A percentile compares a stretch with the other conserved stretches of the same genome.
Evolutionary conservation across 371 early-diverging fungal species (phyloP).

Genomic region (Syncephalastrum monosporum): DNA sequence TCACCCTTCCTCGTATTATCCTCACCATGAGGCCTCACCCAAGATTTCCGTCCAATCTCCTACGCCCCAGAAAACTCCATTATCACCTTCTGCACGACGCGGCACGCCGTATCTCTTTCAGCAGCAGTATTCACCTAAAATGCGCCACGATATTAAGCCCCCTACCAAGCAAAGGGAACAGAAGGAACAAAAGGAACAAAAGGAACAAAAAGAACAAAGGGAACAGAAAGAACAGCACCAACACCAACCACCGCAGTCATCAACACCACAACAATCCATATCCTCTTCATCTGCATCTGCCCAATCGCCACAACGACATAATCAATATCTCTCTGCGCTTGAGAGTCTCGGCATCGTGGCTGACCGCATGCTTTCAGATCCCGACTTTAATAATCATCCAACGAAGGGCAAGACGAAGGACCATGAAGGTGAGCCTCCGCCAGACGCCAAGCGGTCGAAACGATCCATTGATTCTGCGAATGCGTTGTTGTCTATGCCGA

Average conservation of each 20-base stretch:
- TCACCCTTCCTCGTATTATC: constrained; percentile 8
- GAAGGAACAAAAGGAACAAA: too few relatives aligned
- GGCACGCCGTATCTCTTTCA: constrained; percentile 47
- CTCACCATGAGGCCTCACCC: constrained; percentile 15
- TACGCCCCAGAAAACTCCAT: constrained; percentile 16
- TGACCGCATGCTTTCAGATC: constrained; percentile 33
- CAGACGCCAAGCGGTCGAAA: constrained; percentile 32
- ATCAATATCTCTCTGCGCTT: constrained; percentile 15
- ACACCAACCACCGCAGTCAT: neutral
- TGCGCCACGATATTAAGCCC: constrained; percentile 8
- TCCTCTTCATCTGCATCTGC: too few relatives aligned
- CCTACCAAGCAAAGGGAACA: too few relatives aligned
- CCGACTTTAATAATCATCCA: constrained; percentile 18
- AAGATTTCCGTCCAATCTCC: constrained; percentile 12
- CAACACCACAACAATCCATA: neutral
- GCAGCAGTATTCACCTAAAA: constrained; percentile 45
- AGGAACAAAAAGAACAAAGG: too few relatives aligned
- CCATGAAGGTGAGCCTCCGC: constrained; percentile 1
- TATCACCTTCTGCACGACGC: constrained; percentile 10
- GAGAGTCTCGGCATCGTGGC: constrained; percentile 37
- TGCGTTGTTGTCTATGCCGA: constrained; percentile 42
- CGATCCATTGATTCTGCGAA: constrained; percentile 53
- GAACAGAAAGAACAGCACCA: too few relatives aligned
- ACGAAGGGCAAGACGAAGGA: neutral
- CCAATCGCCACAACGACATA: neutral